These are phyloP conservation scores for Buddleja alternifolia DNA, from an alignment of 257 asterid genomes.

Conservation along the genomic window DNA sequence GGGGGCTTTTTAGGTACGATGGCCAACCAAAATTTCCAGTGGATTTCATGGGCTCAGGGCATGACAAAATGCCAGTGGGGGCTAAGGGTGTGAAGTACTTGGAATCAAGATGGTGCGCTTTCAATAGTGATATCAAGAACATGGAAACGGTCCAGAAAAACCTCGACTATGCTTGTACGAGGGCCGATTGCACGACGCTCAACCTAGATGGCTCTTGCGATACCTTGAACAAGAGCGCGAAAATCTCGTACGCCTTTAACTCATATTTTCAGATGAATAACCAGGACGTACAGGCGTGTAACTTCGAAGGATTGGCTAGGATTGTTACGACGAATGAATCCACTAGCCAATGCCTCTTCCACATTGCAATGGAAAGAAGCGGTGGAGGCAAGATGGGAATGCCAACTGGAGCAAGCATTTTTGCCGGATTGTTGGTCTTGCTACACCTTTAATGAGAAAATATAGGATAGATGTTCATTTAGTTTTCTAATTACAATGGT, in stretches of 20 bases:
- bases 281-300: slow-evolving; percentile 55
- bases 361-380: slow-evolving; percentile 48
- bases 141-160: background rate
- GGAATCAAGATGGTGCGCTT: slow-evolving; percentile 63
- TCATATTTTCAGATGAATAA: slow-evolving; percentile 43
- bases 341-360: slow-evolving; percentile 44
- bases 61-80: slow-evolving; percentile 35
- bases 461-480: background rate
- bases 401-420: background rate
- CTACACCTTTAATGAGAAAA: background rate
- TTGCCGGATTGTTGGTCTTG: slow-evolving; percentile 18
- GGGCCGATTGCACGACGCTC: slow-evolving; percentile 52
- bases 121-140: slow-evolving; percentile 22
- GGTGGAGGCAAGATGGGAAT: slow-evolving; percentile 26
- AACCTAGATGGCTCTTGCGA: slow-evolving; percentile 32
- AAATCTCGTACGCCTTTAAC: slow-evolving; percentile 56
- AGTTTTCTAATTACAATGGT: background rate
- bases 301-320: slow-evolving; percentile 54
- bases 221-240: background rate
- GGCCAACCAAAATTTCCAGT: slow-evolving; percentile 67
- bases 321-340: slow-evolving; percentile 45
- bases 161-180: slow-evolving; percentile 41
- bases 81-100: slow-evolving; percentile 55
- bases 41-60: slow-evolving; percentile 53
- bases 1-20: slow-evolving; percentile 72